Base-by-base conservation (phyloP, 352 stramenopile species). In the Phytophthora quininea region DNA sequence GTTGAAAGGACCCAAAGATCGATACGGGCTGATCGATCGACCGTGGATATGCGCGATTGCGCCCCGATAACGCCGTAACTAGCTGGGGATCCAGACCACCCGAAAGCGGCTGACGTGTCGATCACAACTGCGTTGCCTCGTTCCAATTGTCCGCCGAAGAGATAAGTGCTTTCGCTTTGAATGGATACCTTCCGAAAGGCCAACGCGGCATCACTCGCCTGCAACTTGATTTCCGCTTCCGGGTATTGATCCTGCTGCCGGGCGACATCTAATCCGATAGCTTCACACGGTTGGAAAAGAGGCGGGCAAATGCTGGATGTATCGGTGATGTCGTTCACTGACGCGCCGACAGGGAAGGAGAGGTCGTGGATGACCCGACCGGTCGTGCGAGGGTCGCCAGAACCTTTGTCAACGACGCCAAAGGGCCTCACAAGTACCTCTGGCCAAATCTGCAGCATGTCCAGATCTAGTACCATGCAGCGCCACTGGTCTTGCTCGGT, bases 291-390 rank as follows among this genome's bases (percentile, higher is more conserved):
- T 12, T 51, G 11, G 32, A 64, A 69, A 3, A 5, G 6, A 19
- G 60, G 51, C 14, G 14, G 9, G 33, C 40, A 47, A 10, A 55
- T 50, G 32, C 7, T 8, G 40, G 14, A 37, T 15, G 7, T 38
- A 19, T 51, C 51, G 3, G 51, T 67, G 27, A 4, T 19, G 32
- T 62, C 62, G 30, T 63, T 69, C 14, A 69, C 9, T 1, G 62
- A 63, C 0, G 2, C 0, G 10, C 46, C 54, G 1, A 46, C 45
- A 11, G 62, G 62, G 29, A 35, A 64, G 24, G 62, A 64, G 0
- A 69, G 19, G 35, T 60, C 54, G 30, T 64, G 54, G 15, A 69
- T 69, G 2, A 35, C 49, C 12, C 62, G 30, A 4, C 35, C 62
- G 7, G 37, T 42, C 5, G 32, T 56, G 1, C 1, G 5, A 0